phyloP scores from a whole-genome alignment of 495 filamentous ascomycete species.

The Hypomontagnella submonticulosa region DNA sequence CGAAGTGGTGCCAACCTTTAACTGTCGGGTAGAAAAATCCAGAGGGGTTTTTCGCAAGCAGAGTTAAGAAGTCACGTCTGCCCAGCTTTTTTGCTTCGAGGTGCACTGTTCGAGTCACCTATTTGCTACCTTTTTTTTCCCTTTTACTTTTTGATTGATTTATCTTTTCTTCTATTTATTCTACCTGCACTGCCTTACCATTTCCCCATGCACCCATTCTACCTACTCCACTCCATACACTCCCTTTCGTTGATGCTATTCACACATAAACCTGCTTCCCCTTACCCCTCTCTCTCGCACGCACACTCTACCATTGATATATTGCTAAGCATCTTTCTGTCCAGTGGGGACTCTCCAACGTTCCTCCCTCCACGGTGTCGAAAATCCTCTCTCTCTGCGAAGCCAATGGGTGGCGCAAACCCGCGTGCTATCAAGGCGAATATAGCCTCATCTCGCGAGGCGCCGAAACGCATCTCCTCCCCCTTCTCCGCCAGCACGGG shows the following conservation, averaged over 20 bases:
- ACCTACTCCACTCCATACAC: neutral
- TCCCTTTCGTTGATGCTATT: neutral
- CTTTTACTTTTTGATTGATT: no score
- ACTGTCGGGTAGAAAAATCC: no score
- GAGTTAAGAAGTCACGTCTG: no score
- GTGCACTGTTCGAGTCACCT: no score
- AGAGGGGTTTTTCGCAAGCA: no score
- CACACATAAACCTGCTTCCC: neutral
- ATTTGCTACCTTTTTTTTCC: no score
- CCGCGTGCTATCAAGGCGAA: conserved; percentile 55
- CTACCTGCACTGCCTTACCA: no score
- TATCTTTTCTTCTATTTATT: no score
- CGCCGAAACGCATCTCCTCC: conserved; percentile 52
- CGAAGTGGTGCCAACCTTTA: no score
- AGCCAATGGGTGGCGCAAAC: conserved; percentile 52
- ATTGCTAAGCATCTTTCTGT: neutral
- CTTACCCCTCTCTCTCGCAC: neutral
- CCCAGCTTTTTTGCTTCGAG: no score
- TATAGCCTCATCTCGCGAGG: conserved; percentile 56
- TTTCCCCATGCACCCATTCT: no score
- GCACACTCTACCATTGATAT: neutral
- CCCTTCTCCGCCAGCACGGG: conserved; percentile 59
- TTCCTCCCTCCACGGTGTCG: conserved; percentile 44
- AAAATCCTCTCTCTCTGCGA: conserved; percentile 53
- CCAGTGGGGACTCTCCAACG: conserved; percentile 57